phyloP scores from a whole-genome alignment of 2,329 filamentous ascomycete genomes.

The Neurospora sp. region DNA sequence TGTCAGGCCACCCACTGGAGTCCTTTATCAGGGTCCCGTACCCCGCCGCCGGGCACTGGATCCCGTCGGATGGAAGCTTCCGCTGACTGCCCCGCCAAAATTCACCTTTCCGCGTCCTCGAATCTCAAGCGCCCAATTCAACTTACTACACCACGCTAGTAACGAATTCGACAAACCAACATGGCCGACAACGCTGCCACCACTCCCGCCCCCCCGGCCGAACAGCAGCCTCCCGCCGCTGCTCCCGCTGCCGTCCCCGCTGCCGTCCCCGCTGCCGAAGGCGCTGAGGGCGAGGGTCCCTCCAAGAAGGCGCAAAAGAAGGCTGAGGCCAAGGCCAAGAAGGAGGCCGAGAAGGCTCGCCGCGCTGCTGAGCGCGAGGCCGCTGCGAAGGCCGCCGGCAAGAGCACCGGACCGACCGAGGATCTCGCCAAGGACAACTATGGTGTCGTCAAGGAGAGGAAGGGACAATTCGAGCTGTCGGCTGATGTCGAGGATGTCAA shows the following conservation, averaged over 20 bases:
- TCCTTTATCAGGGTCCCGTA: not conserved
- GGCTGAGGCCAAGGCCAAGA: slow-evolving; percentile 75
- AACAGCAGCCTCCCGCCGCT: slow-evolving; percentile 6
- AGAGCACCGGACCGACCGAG: slow-evolving; percentile 49
- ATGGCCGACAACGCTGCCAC: slow-evolving; percentile 1
- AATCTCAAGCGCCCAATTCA: not conserved
- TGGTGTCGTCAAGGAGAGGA: slow-evolving; percentile 54
- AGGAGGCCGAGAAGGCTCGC: slow-evolving; percentile 72
- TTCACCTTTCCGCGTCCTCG: not conserved
- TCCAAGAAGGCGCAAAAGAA: slow-evolving; percentile 82
- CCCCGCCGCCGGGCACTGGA: not conserved
- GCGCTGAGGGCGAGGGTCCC: slow-evolving; percentile 34
- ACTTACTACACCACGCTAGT: not conserved
- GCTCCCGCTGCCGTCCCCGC: not conserved
- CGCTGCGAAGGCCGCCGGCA: slow-evolving; percentile 52
- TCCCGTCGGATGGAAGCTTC: not conserved
- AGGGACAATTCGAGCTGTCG: slow-evolving; percentile 24
- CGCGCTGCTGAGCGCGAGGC: slow-evolving; percentile 67
- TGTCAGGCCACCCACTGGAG: not conserved
- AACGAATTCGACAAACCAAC: not conserved
- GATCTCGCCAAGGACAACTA: slow-evolving; percentile 71
- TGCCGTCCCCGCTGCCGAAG: slow-evolving; percentile 7
- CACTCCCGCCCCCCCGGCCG: slow-evolving; percentile 10
- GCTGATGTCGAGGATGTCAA: slow-evolving; percentile 44
- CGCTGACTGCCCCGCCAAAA: not conserved